These are phyloP conservation scores for Penicillium herquei DNA, from an alignment of 495 filamentous ascomycete genomes.

Conservation along the genomic window DNA sequence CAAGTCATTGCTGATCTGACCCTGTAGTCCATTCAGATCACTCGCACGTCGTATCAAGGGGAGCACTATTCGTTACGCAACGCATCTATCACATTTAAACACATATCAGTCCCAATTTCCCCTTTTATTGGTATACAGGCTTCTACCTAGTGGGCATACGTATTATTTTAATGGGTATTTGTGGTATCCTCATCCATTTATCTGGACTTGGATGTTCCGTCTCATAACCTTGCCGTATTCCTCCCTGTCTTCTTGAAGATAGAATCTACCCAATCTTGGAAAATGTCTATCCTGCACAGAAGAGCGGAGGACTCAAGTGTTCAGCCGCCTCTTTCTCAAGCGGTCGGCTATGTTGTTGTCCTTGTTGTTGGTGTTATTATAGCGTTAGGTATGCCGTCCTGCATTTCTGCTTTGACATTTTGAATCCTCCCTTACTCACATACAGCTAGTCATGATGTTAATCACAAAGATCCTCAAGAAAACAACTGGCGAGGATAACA, in stretches of 20 bases:
- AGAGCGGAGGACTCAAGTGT: no score
- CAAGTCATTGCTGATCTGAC: constrained; percentile 23
- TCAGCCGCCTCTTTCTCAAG: constrained; percentile 36
- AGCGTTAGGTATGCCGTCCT: constrained; percentile 22
- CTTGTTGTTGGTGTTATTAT: constrained; percentile 32
- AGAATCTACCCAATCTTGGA: no score
- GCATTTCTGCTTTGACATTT: no score
- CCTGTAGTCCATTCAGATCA: constrained; percentile 5
- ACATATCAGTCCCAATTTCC: background rate
- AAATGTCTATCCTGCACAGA: no score
- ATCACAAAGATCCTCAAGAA: constrained; percentile 29
- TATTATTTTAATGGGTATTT: no score
- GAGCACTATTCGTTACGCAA: background rate
- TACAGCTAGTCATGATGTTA: constrained; percentile 32
- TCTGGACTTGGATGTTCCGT: no score
- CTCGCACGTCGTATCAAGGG: background rate
- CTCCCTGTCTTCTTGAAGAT: no score
- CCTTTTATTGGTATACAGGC: background rate
- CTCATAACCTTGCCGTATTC: no score
- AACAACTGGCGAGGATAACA: constrained; percentile 39
- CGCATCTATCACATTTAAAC: background rate
- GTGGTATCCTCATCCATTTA: no score
- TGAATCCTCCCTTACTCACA: background rate
- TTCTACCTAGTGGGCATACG: no score
- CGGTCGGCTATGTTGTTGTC: constrained; percentile 38